Percentiles rank a stretch among this genome's conserved stretches.
Conservation (phyloP, 2,329 filamentous ascomycete genomes). For the Hymenoscyphus repandus region DNA sequence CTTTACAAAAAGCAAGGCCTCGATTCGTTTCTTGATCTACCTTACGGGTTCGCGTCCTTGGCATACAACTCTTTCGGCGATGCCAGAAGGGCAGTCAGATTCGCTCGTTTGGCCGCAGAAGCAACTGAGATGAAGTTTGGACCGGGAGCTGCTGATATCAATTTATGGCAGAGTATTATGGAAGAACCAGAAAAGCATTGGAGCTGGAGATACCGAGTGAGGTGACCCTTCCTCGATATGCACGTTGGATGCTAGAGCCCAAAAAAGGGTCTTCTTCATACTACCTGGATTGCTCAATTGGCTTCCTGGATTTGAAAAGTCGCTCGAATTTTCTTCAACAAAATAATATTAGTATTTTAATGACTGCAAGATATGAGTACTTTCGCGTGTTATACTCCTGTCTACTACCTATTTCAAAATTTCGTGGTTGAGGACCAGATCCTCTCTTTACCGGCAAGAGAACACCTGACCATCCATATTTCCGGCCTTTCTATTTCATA, state of each 20-base stretch:
- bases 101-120: slow-evolving; percentile 33
- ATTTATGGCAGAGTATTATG: slow-evolving; percentile 31
- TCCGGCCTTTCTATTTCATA: not conserved
- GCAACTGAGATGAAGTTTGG: slow-evolving; percentile 35
- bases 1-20: slow-evolving; percentile 35
- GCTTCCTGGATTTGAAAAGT: no score
- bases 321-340: no score
- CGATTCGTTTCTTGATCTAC: slow-evolving; percentile 35
- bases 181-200: slow-evolving; percentile 29
- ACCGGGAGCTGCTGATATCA: slow-evolving; percentile 27
- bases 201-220: slow-evolving; percentile 4
- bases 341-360: no score
- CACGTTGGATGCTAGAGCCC: not conserved
- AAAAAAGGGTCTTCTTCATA: not conserved
- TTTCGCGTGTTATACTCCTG: no score
- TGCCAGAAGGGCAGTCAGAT: slow-evolving; percentile 28
- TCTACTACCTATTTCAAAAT: no score
- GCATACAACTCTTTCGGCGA: slow-evolving; percentile 34
- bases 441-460: no score
- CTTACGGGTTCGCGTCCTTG: slow-evolving; percentile 37
- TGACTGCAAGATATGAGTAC: no score
- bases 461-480: not conserved
- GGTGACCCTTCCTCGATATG: not conserved
- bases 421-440: no score
- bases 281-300: not conserved